Conservation (phyloP, 768 basidiomycete species). For the Tephrocybe sp. region DNA sequence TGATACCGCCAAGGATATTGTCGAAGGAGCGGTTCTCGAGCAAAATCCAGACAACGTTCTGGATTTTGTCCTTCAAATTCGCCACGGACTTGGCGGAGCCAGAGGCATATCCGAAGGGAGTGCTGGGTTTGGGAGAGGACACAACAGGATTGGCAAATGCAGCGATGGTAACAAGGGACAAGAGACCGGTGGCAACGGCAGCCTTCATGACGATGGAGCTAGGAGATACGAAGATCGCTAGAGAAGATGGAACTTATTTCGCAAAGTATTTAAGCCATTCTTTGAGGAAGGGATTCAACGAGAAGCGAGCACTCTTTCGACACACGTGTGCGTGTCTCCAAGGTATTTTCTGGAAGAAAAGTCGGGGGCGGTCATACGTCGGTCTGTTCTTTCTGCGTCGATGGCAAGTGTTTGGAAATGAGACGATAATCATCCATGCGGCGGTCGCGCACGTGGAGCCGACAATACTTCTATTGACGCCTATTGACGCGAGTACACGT, state of each 20-base stretch:
- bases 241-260: background rate
- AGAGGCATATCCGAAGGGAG: background rate
- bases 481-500: no score
- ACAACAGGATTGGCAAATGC: background rate
- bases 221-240: background rate
- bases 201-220: background rate
- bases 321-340: no score
- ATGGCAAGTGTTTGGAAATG: no score
- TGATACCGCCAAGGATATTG: slow-evolving; percentile 26
- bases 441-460: no score
- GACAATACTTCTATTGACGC: no score
- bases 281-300: no score
- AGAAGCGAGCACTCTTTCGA: no score
- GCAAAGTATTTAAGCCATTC: no score
- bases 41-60: slow-evolving; percentile 25
- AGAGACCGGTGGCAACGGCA: background rate
- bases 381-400: no score
- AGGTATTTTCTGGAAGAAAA: no score
- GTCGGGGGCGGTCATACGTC: no score
- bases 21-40: slow-evolving; percentile 31
- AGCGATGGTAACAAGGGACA: background rate
- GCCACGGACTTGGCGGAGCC: background rate
- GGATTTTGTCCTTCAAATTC: slow-evolving; percentile 10
- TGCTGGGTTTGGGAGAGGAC: background rate
- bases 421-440: no score